phyloP scores from a whole-genome alignment of 495 filamentous ascomycete genomes.

The Hyaloscypha finlandica region DNA sequence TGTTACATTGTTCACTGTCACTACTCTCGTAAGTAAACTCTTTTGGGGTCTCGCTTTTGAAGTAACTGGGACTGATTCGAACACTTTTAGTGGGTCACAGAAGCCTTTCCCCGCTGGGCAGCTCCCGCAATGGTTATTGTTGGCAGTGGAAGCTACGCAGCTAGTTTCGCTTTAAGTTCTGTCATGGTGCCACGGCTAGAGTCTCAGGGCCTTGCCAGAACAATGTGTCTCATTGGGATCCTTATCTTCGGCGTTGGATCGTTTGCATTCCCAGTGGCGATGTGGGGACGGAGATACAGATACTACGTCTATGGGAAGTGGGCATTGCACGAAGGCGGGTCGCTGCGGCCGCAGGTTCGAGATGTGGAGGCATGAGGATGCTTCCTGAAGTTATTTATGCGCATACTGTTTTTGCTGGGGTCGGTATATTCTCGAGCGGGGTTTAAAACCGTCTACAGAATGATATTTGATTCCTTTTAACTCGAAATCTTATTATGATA shows the following conservation, averaged over 20 bases:
- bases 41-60: no score
- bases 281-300: conserved; percentile 15
- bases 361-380: no score
- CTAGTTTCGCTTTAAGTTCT: conserved; percentile 17
- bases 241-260: conserved; percentile 1
- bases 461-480: no score
- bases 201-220: background rate
- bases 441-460: no score
- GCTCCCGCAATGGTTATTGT: conserved; percentile 7
- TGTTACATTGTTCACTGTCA: conserved; percentile 3
- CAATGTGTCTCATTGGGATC: background rate
- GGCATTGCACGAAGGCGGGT: no score
- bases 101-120: conserved; percentile 21
- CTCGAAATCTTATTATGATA: no score
- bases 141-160: background rate
- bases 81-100: conserved; percentile 8
- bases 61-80: no score
- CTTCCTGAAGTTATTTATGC: no score
- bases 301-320: background rate
- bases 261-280: conserved; percentile 7
- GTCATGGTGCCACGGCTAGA: conserved; percentile 12
- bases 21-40: background rate
- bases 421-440: no score
- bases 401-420: no score
- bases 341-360: no score